Base-by-base conservation (phyloP, 768 basidiomycete species). In the Paxillus ammoniavirescens region DNA sequence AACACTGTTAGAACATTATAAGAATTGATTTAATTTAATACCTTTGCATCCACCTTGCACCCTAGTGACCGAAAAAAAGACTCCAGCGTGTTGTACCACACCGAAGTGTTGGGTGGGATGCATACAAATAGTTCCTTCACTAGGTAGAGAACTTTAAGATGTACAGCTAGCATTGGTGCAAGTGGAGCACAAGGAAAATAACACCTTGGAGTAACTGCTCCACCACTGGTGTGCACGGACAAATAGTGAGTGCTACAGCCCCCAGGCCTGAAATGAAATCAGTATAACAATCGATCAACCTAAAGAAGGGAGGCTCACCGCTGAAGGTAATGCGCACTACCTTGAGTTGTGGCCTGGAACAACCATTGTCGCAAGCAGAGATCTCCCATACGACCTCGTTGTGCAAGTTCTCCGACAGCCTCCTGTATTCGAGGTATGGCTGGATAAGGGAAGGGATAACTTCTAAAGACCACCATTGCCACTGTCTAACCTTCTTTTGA, bases 151-250 rank as follows among this genome's bases (percentile, higher is more conserved):
- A 73, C 56, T 35, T 54, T 54, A 15, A 73, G 30, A 47, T 72
- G 66, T 2, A 74, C 64, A 12, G 68, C 72, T 3, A 74, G 54
- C 9, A 65, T 62, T 7, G 73, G 73, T 0, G 42, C 49, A 4
- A 62, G 15, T 0, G 72, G 72, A 6, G 67, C 55, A 37, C 62
- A 67, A 13, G 71, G 62, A 47, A 72, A 70, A 17, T 63, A 54
- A 1, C 64, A 65, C 3, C 14, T 33, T 38, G 43, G 30, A 73
- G 46, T 8, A 72, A 65, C 43, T 72, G 68, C 12, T 28, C 33
- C 2, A 62, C 52, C 2, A 57, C 61, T 48, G 54, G 51, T 1
- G 2, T 35, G 46, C 54, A 55, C 14, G 49, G 31, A 12, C 54
- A 55, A 26, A 50, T 17, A 3, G 43, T 9, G n/a, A 55, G 36